Conservation (phyloP, 2,329 filamentous ascomycete species). For the Xylariaceae sp. region DNA sequence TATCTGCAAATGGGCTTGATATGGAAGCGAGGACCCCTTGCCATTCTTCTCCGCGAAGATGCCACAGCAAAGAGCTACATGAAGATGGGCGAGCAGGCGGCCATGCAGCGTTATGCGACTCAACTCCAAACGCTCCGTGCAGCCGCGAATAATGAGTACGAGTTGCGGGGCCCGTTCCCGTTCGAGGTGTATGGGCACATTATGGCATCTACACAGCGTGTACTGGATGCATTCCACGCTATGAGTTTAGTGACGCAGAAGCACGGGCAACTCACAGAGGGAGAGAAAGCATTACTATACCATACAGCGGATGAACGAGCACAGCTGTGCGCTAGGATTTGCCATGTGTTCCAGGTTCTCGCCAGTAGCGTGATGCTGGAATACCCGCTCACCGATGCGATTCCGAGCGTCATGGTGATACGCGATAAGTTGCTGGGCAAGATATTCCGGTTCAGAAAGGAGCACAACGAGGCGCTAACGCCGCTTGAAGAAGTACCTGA, state of each 20-base stretch:
- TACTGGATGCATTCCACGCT: conserved; percentile 90
- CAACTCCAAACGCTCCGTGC: conserved; percentile 70
- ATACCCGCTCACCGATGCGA: conserved; percentile 83
- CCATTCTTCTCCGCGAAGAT: conserved; percentile 61
- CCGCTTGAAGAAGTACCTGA: conserved; percentile 29
- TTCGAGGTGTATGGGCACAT: conserved; percentile 68
- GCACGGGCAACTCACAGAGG: conserved; percentile 65
- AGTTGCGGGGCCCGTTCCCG: conserved; percentile 83
- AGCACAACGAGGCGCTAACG: conserved; percentile 41
- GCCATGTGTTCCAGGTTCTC: conserved; percentile 80
- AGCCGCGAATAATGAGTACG: conserved; percentile 79
- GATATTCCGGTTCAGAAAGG: conserved; percentile 80
- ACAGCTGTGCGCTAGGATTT: conserved; percentile 81
- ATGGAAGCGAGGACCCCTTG: conserved; percentile 90
- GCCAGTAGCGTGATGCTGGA: conserved; percentile 92
- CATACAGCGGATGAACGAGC: conserved; percentile 76
- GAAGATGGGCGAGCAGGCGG: conserved; percentile 80
- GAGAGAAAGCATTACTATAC: conserved; percentile 74
- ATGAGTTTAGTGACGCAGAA: conserved; percentile 92
- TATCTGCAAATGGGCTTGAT: conserved; percentile 94
- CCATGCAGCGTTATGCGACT: conserved; percentile 74
- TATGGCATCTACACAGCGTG: conserved; percentile 72
- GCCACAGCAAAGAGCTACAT: conserved; percentile 62
- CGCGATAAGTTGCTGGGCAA: conserved; percentile 81
- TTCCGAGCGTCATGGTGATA: conserved; percentile 76